Base-by-base conservation (phyloP, 306 rosid species). In the Rosa persica region DNA sequence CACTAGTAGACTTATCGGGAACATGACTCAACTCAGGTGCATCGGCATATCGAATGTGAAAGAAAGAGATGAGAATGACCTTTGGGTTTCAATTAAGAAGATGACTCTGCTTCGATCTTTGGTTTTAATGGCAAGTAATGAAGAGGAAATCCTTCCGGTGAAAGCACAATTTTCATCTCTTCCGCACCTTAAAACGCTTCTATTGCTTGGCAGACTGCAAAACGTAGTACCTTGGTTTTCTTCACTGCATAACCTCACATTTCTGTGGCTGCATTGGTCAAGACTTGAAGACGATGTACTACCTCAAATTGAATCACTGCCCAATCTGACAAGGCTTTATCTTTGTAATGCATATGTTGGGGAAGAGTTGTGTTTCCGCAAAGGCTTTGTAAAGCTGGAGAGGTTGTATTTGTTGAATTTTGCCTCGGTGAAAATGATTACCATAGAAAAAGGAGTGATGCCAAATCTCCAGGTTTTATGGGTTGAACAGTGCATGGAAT, bases 351-450 rank as follows among this genome's bases (percentile, higher is more conserved):
- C 70, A 1, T 54, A 65, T 44, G 58, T 43, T 40, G 49, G 72
- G 52, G 6, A 46, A 12, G n/a, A 46, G 13, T 2, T 64, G 47
- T 20, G 12, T 36, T 47, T 76, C 20, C 1, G 12, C 5, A 39
- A 2, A n/a, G 64, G 65, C 46, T 64, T 64, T 36, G 19, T 12
- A 6, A 64, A 47, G 65, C 79, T 76, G 3, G 22, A 9, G 34
- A 0, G 5, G 0, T 76, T 76, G 73, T 0, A 0, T 0, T n/a
- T 76, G 4, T 0, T 0, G 0, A 15, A 38, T 13, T 49, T 51
- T 34, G 42, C 66, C 0, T 6, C 38, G 22, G 23, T 79, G 73
- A 6, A 48, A 0, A 0, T 2, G 23, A 48, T 79, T 61, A 5
- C 13, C 5, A 79, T 72, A 11, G 42, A n/a, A 11, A 48, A 39